Conservation (phyloP, 78 protist species). For the Dictyostelium capitatum region DNA sequence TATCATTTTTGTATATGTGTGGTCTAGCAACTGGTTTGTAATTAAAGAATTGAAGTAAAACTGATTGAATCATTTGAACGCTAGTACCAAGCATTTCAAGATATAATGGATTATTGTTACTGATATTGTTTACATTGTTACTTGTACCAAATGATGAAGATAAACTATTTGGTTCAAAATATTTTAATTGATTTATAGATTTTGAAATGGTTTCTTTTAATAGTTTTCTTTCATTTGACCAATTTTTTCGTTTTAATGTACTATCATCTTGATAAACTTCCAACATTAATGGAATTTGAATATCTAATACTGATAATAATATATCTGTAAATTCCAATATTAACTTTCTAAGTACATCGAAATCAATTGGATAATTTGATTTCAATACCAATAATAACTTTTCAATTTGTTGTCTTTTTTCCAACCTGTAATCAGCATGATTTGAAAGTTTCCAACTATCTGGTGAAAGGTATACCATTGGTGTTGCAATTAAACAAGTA, state of each 20-base stretch:
- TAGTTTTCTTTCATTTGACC: neutral
- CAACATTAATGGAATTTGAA: conserved; percentile 4
- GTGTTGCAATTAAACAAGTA: neutral
- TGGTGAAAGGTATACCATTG: neutral
- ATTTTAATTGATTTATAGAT: neutral
- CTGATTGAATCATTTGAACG: conserved; percentile 19
- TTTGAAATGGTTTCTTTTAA: neutral
- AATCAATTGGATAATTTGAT: conserved; percentile 7
- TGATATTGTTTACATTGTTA: neutral
- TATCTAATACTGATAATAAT: neutral
- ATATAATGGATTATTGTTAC: neutral
- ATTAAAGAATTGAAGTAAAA: conserved; percentile 9
- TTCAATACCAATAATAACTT: conserved; percentile 15
- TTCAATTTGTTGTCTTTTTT: neutral
- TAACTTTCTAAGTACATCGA: neutral
- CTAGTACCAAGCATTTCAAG: neutral
- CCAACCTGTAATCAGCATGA: neutral
- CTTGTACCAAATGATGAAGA: neutral
- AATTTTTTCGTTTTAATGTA: neutral
- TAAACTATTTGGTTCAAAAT: neutral
- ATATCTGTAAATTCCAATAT: neutral
- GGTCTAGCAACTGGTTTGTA: conserved; percentile 26
- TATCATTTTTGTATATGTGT: neutral
- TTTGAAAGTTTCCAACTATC: conserved; percentile 21
- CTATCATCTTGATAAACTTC: conserved; percentile 23